Evolutionary conservation across 805 yeast genomes (phyloP), one percentile per base, ranked within the genome.

Genomic region (Pichia occidentalis): DNA sequence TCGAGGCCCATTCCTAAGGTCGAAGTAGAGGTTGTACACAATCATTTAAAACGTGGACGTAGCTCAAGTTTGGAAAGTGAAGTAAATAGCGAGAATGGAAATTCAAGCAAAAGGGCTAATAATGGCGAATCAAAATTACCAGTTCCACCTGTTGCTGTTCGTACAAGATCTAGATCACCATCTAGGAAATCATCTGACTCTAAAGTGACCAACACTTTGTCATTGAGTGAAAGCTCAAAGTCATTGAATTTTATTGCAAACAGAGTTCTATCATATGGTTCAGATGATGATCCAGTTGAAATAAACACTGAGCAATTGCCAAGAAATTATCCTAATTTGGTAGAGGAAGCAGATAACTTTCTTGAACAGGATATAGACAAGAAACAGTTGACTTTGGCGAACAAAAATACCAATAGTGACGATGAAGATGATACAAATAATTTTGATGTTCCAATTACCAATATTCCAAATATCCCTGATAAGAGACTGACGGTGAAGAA

Each of bases 271-370:
- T 55, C 60, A 3, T 55, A 56, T 35, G 60, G 54, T 18, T 38
- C 53, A 2, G 60, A 52, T 12, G 50, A 49, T 13, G 44, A 43
- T 26, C 42, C 41, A 5, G 35, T 43, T 23, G 44, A 30, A 4
- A 28, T 39, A 8, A 27, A 34, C 3, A 47, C 39, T n/a, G 34
- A 35, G 5, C 47, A 50, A 19, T 28, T 51, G 2, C 57, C 58
- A 5, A 51, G 47, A 30, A 42, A 43, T 3, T 51, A 45, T 20
- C 46, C 52, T 26, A 44, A 46, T 7, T 39, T 56, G 20, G 49
- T 53, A 11, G 48, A 47, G 18, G 60, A 56, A 34, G 61, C 59
- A 4, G 59, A 56, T 32, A 32, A 43, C 13, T 56, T 56, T 36
- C 51, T 54, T 34, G 60, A 50, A 25, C 46, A 44, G 18, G 50